phyloP scores from a whole-genome alignment of 352 stramenopile species.

The Pythium brachiatum region DNA sequence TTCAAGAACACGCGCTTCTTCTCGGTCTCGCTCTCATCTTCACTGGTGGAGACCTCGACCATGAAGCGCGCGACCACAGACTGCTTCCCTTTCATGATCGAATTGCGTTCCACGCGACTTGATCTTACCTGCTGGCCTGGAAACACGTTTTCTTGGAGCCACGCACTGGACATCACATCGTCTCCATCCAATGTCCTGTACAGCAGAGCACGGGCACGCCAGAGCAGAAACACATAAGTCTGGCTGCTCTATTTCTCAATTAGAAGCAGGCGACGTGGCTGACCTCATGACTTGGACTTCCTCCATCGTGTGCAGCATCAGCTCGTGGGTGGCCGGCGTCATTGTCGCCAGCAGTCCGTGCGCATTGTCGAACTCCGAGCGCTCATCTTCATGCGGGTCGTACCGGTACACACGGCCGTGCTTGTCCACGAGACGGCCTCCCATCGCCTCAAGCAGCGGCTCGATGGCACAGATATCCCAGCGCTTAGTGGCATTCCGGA shows the following conservation, averaged over 20 bases:
- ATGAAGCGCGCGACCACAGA: slow-evolving; percentile 43
- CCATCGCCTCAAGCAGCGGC: slow-evolving; percentile 55
- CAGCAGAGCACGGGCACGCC: neutral
- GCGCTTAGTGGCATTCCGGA: slow-evolving; percentile 66
- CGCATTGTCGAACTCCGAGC: slow-evolving; percentile 57
- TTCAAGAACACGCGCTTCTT: slow-evolving; percentile 57
- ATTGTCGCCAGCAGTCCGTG: slow-evolving; percentile 53
- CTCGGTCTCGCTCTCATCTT: neutral
- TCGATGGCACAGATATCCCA: slow-evolving; percentile 81
- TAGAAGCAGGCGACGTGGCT: slow-evolving; percentile 30
- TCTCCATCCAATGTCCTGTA: slow-evolving; percentile 44
- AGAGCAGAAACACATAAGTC: neutral
- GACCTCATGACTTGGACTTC: slow-evolving; percentile 58
- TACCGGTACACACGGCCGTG: slow-evolving; percentile 61
- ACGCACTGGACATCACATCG: slow-evolving; percentile 38
- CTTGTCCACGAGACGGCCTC: slow-evolving; percentile 56
- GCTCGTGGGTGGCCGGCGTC: slow-evolving; percentile 32
- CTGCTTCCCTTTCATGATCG: slow-evolving; percentile 52
- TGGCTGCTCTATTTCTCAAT: slow-evolving; percentile 20
- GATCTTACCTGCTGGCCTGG: slow-evolving; percentile 11
- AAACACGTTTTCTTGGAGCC: slow-evolving; percentile 43
- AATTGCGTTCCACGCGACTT: slow-evolving; percentile 29
- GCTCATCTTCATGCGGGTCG: slow-evolving; percentile 41
- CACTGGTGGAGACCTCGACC: slow-evolving; percentile 23
- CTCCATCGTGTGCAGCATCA: slow-evolving; percentile 42